These are phyloP conservation scores for Lomentospora prolificans DNA, from an alignment of 2,329 filamentous ascomycete genomes.

Conservation along the genomic window DNA sequence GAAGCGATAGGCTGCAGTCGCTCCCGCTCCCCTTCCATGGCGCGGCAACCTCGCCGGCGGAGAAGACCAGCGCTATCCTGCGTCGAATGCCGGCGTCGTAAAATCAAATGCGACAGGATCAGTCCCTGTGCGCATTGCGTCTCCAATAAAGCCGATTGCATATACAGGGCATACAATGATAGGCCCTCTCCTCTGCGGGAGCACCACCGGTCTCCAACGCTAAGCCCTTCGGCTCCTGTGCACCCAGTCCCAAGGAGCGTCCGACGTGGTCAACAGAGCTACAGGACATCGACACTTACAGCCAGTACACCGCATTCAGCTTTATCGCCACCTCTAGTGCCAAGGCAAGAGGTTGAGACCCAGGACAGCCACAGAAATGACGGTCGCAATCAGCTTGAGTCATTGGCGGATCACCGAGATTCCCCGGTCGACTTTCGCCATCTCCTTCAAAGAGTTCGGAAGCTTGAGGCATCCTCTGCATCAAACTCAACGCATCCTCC, in stretches of 20 bases:
- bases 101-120: constrained; percentile 34
- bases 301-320: no score
- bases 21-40: neutral
- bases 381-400: no score
- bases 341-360: no score
- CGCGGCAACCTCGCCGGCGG: constrained; percentile 16
- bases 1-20: neutral
- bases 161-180: constrained; percentile 14
- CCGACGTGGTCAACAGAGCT: no score
- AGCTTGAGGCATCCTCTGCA: neutral
- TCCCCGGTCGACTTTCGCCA: neutral
- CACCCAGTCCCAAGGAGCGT: no score
- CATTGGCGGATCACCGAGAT: neutral
- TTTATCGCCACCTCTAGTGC: no score
- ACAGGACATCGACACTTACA: no score
- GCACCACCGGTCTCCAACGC: neutral
- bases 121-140: constrained; percentile 29
- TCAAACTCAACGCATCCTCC: constrained; percentile 2
- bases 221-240: no score
- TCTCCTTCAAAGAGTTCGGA: neutral
- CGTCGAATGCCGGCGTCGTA: constrained; percentile 31
- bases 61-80: constrained; percentile 29
- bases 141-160: constrained; percentile 21
- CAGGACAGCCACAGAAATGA: no score
- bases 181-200: neutral